Evolutionary conservation across 2,329 filamentous ascomycete species (phyloP).

Genomic region (Leptodontidium sp.): DNA sequence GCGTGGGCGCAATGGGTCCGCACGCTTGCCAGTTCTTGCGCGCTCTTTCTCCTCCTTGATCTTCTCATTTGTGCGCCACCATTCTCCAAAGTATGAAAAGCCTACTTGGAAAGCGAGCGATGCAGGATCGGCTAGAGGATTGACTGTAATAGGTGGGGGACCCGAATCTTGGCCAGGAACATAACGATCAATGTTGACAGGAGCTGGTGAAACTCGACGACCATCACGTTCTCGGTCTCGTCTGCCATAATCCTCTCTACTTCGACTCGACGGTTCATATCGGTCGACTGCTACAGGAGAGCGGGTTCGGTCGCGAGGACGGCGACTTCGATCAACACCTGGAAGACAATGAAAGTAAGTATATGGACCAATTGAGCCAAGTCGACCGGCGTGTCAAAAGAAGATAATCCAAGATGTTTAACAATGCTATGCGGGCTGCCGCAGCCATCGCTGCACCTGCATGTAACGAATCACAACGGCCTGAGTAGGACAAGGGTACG

Average conservation of each 20-base stretch:
- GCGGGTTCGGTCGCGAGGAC: conserved; percentile 69
- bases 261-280: conserved; percentile 74
- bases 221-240: conserved; percentile 64
- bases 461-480: conserved; percentile 22
- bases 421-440: neutral
- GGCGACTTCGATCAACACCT: conserved; percentile 64
- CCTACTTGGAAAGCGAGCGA: conserved; percentile 81
- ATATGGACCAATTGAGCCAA: conserved; percentile 22
- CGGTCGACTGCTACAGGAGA: conserved; percentile 76
- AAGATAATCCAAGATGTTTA: neutral
- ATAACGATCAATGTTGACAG: conserved; percentile 84
- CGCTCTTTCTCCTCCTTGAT: conserved; percentile 85
- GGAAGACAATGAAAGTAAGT: conserved; percentile 40
- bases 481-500: conserved; percentile 11
- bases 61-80: conserved; percentile 84
- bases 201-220: conserved; percentile 64
- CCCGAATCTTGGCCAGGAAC: conserved; percentile 74
- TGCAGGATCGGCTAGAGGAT: conserved; percentile 76
- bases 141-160: conserved; percentile 60
- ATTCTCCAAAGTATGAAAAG: conserved; percentile 86
- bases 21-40: conserved; percentile 71
- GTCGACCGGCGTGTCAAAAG: neutral
- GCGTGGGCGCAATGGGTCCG: conserved; percentile 68
- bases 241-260: conserved; percentile 71
- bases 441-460: conserved; percentile 26